Evolutionary conservation across 768 basidiomycete species (phyloP), one percentile per base, ranked within the genome.

Genomic region (Suillus ampliporus): DNA sequence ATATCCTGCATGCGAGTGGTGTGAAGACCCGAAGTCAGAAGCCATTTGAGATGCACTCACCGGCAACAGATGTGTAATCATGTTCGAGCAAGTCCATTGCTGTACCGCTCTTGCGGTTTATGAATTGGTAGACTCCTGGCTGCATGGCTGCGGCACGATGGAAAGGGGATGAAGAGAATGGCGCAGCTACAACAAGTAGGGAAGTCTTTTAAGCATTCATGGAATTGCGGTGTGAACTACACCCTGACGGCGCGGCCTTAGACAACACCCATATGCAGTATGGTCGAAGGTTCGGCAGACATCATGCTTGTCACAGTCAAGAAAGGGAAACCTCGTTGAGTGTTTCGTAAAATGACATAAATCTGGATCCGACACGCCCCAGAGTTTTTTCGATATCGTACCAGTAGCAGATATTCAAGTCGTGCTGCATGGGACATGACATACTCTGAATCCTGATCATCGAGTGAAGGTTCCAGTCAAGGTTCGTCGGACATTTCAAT

Each of bases 101-200:
- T 23, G 73, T 74, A 41, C 73, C 74, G 23, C 74, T 74, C 64
- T 76, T 72, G 57, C 73, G 69, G 52, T 74, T 74, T 62, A 64
- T 31, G 53, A 76, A 71, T 15, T 71, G 65, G 61, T 74, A 74
- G 1, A 73, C 74, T 56, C 73, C 73, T 58, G 74, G 74, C 53
- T 71, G 67, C 21, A 76, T 67, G 34, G 5, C 50, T 31, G 28
- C 31, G 11, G 11, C 11, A 11, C 28, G 2, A 51, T n/a, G n/a
- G 28, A 31, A 28, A 50, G 10, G 5, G 5, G 28, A 19, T 9
- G 26, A 51, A 31, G 50, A 31, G 10, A 51, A 31, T 28, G 19
- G 17, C 17, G 28, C 28, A 50, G 28, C 26, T 28, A 28, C 10
- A 50, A 14, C 28, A 50, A 31, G 17, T 5, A 31, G n/a, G n/a